Percentiles rank a stretch among this genome's conserved stretches.
These are phyloP conservation scores for Naganishia onofrii DNA, from an alignment of 768 basidiomycete species.

Conservation along the genomic window DNA sequence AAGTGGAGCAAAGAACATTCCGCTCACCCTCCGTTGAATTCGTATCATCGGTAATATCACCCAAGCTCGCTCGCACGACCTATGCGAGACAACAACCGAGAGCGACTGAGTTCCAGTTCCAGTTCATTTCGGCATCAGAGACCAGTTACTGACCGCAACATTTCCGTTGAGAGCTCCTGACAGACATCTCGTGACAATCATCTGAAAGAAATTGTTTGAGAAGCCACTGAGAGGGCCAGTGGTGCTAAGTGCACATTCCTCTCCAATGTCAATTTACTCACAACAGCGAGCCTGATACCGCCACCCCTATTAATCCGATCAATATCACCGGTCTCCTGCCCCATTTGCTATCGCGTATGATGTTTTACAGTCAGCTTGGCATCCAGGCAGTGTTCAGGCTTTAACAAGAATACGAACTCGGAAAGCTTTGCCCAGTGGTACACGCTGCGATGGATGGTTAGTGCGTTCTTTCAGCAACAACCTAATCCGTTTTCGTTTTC, in stretches of 20 bases:
- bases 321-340: constrained; percentile 51
- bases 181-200: constrained; percentile 46
- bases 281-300: constrained; percentile 48
- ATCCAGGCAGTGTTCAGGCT: background rate
- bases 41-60: constrained; percentile 49
- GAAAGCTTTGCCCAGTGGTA: constrained; percentile 53
- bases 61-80: constrained; percentile 47
- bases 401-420: constrained; percentile 40
- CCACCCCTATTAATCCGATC: constrained; percentile 45
- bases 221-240: constrained; percentile 38
- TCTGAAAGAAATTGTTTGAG: constrained; percentile 44
- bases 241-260: background rate
- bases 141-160: constrained; percentile 39
- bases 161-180: constrained; percentile 50
- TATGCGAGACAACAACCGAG: background rate
- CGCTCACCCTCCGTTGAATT: constrained; percentile 45
- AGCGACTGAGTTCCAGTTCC: background rate
- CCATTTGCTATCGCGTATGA: constrained; percentile 37
- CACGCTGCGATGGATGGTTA: constrained; percentile 35
- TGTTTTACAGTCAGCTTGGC: background rate
- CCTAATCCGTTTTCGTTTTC: background rate
- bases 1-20: too few relatives aligned
- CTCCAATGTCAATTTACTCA: constrained; percentile 29
- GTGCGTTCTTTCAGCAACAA: background rate
- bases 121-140: background rate